Percentiles rank a stretch among this genome's conserved stretches.
Conservation (phyloP, 768 basidiomycete genomes). For the Mycena capillaripes region DNA sequence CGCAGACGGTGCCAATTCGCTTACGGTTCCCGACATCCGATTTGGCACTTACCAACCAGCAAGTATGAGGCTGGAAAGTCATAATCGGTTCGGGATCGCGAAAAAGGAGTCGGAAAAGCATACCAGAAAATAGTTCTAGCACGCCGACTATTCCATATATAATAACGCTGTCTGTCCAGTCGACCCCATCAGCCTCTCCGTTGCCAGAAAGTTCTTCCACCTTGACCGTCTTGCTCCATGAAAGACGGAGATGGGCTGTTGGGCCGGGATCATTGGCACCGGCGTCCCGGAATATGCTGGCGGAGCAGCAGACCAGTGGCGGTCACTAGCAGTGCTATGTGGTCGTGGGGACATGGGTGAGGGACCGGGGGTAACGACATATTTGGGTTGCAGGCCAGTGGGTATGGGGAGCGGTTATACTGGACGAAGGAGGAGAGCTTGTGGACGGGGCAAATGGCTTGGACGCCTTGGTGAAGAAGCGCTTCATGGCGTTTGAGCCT, state of each 20-base stretch:
- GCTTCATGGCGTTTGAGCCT: conserved; percentile 52
- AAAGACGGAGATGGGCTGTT: conserved; percentile 62
- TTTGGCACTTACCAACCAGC: conserved; percentile 76
- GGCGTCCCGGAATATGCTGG: conserved; percentile 59
- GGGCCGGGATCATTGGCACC: conserved; percentile 39
- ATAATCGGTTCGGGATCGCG: conserved; percentile 26
- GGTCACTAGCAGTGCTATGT: conserved; percentile 73
- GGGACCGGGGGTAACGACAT: conserved; percentile 76
- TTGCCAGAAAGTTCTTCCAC: conserved; percentile 64
- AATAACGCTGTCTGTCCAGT: conserved; percentile 71
- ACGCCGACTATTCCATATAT: conserved; percentile 86
- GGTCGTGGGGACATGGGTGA: conserved; percentile 81
- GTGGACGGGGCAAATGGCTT: conserved; percentile 50
- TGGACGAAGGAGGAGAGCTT: conserved; percentile 27
- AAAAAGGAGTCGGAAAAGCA: conserved; percentile 37
- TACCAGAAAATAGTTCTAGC: conserved; percentile 81
- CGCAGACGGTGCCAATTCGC: conserved; percentile 44
- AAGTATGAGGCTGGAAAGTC: conserved; percentile 75
- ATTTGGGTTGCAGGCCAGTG: conserved; percentile 70
- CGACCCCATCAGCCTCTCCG: conserved; percentile 49
- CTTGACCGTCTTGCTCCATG: conserved; percentile 71
- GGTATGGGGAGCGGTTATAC: conserved; percentile 40
- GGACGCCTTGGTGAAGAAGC: conserved; percentile 51
- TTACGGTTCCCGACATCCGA: conserved; percentile 75
- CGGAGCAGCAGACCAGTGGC: conserved; percentile 76